Percentiles rank a stretch among this genome's conserved stretches.
Conservation (phyloP, 768 basidiomycete species). For the Butyriboletus loyo region DNA sequence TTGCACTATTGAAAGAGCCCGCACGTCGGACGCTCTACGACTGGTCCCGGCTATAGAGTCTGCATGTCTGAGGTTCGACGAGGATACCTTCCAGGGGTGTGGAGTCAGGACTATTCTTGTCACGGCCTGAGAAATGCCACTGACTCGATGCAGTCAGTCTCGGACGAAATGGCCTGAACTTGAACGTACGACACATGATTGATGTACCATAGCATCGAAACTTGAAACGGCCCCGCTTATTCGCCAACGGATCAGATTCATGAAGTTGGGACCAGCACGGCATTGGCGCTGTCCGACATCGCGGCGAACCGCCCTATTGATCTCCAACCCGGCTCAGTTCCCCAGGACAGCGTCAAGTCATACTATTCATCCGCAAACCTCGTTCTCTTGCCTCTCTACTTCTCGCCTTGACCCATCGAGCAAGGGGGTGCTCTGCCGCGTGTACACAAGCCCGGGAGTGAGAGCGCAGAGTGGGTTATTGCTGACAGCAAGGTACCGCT, state of each 20-base stretch:
- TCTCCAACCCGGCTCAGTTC: conserved; percentile 11
- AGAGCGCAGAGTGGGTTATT: conserved; percentile 1
- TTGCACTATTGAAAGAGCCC: too few relatives aligned
- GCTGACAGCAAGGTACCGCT: conserved; percentile 13
- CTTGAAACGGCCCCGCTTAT: neutral
- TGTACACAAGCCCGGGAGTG: neutral
- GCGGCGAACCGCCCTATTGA: conserved; percentile 9
- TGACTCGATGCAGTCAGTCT: neutral
- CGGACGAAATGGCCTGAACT: neutral
- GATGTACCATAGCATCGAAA: conserved; percentile 9
- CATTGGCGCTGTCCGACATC: conserved; percentile 11
- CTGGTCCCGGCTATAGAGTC: neutral
- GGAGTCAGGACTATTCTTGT: neutral
- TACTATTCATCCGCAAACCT: neutral
- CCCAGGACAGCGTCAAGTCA: conserved; percentile 1
- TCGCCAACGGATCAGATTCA: conserved; percentile 2
- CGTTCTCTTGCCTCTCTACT: neutral
- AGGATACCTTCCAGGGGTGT: neutral
- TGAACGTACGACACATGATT: conserved; percentile 3
- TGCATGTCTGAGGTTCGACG: neutral
- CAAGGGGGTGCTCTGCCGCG: neutral
- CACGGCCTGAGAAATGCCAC: neutral
- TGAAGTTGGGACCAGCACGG: conserved; percentile 15
- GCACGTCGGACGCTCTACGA: neutral
- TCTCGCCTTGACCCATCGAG: neutral